Conservation (phyloP, 2,329 filamentous ascomycete species). For the Didymella keratinophila region DNA sequence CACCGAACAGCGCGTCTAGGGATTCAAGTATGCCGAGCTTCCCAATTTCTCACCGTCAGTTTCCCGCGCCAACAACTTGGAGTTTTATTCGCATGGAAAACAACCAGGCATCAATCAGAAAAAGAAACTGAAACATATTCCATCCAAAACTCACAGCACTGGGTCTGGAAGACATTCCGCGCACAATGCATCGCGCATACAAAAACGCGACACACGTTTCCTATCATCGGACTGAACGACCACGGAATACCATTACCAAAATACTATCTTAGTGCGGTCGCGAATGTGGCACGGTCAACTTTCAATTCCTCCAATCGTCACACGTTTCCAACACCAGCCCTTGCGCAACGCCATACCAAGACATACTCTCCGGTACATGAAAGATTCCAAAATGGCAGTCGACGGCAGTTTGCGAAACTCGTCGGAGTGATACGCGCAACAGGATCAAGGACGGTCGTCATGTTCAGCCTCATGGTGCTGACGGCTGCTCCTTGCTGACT, state of each 20-base stretch:
- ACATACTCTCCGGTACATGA: not conserved
- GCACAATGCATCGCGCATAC: not conserved
- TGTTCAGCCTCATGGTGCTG: constrained; percentile 2
- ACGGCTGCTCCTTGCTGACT: constrained; percentile 8
- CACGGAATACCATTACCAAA: constrained; percentile 8
- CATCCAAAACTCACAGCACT: not conserved
- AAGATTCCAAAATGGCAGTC: not conserved
- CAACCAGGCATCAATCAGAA: not conserved
- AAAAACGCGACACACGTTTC: not conserved
- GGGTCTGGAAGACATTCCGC: not conserved
- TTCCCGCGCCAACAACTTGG: not conserved
- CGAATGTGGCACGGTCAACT: constrained; percentile 8
- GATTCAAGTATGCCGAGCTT: constrained; percentile 4
- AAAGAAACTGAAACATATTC: not conserved
- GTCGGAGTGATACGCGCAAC: constrained; percentile 9
- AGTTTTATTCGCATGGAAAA: not conserved
- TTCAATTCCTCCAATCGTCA: constrained; percentile 6
- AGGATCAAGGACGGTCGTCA: not conserved
- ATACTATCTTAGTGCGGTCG: not conserved
- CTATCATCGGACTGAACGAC: constrained; percentile 3
- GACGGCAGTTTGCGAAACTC: constrained; percentile 3
- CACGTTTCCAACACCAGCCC: constrained; percentile 1
- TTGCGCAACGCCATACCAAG: constrained; percentile 3
- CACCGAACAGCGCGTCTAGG: not conserved
- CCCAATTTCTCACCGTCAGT: not conserved